These are phyloP conservation scores for Eragrostis curvula DNA, from an alignment of 176 grass and related monocot genomes.

Conservation along the genomic window DNA sequence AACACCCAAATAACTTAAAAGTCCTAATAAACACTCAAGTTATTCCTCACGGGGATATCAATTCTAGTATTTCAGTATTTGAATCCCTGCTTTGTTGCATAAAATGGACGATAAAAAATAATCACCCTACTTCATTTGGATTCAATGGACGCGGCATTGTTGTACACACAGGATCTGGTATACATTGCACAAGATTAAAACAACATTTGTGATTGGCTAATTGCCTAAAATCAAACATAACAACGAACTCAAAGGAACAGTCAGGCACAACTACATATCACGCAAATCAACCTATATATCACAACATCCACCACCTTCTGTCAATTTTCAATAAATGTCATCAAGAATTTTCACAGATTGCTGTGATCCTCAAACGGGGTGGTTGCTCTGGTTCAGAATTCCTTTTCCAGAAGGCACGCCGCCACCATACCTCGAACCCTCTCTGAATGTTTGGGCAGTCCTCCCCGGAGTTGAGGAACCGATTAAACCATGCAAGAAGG, in stretches of 20 bases:
- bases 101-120: neutral
- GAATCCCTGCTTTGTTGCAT: neutral
- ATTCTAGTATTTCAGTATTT: neutral
- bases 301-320: conserved; percentile 16
- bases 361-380: conserved; percentile 68
- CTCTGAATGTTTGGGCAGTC: conserved; percentile 98
- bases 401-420: conserved; percentile 88
- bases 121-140: conserved; percentile 16
- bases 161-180: conserved; percentile 35
- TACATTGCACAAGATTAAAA: conserved; percentile 40
- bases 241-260: conserved; percentile 24
- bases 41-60: no score
- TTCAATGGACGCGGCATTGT: conserved; percentile 28
- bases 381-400: conserved; percentile 71
- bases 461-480: conserved; percentile 94
- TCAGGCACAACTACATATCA: conserved; percentile 47
- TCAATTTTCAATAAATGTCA: conserved; percentile 32
- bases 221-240: conserved; percentile 41
- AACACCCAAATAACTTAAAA: neutral
- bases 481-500: conserved; percentile 84
- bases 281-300: conserved; percentile 40
- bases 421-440: conserved; percentile 98
- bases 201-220: conserved; percentile 39
- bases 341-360: conserved; percentile 78
- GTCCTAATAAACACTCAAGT: neutral